Evolutionary conservation across 768 basidiomycete species (phyloP).

Genomic region (Lepiota venenata): DNA sequence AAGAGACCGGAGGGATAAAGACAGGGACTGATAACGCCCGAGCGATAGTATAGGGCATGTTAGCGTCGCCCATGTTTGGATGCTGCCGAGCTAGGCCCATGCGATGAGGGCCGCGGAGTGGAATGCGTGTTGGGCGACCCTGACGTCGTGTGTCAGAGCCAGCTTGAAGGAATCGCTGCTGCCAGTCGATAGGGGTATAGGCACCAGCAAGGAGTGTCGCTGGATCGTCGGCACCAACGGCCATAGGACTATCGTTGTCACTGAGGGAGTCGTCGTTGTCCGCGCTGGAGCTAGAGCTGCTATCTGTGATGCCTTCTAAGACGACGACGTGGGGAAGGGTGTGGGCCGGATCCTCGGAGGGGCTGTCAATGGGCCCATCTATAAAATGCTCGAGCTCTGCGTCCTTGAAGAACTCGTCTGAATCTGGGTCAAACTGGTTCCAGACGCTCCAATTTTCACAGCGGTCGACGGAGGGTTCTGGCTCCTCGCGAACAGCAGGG

Average conservation of each 20-base stretch:
- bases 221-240: slow-evolving; percentile 39
- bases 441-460: slow-evolving; percentile 62
- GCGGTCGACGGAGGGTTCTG: slow-evolving; percentile 30
- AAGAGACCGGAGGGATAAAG: slow-evolving; percentile 21
- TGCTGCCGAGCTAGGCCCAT: slow-evolving; percentile 1
- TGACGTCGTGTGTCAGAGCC: slow-evolving; percentile 8
- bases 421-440: slow-evolving; percentile 76
- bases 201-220: slow-evolving; percentile 35
- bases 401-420: slow-evolving; percentile 67
- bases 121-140: slow-evolving; percentile 12
- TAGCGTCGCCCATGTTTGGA: slow-evolving; percentile 11
- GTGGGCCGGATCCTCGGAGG: slow-evolving; percentile 8
- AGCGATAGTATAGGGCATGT: neutral
- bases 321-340: slow-evolving; percentile 19
- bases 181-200: slow-evolving; percentile 25
- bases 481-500: slow-evolving; percentile 42
- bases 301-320: slow-evolving; percentile 26
- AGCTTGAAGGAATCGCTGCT: slow-evolving; percentile 15
- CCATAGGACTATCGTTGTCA: slow-evolving; percentile 41
- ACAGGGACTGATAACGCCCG: slow-evolving; percentile 9
- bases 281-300: slow-evolving; percentile 33
- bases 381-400: slow-evolving; percentile 70
- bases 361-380: slow-evolving; percentile 35
- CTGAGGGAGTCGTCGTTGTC: slow-evolving; percentile 32
- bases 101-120: slow-evolving; percentile 5